Evolutionary conservation across 768 basidiomycete species (phyloP).

Genomic region (Leccinum imitatum): DNA sequence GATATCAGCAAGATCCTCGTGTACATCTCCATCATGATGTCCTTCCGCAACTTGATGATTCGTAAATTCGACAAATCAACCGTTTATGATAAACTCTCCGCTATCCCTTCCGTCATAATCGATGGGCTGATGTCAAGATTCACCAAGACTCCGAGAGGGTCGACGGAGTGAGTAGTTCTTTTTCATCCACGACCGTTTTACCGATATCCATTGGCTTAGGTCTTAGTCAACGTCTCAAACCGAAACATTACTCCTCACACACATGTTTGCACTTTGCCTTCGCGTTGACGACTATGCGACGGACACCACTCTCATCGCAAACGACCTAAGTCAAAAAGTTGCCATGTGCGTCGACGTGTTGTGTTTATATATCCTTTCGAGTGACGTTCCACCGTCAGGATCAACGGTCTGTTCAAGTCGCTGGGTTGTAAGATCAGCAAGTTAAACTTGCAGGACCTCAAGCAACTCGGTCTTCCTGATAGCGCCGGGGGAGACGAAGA

Average conservation of each 20-base stretch:
- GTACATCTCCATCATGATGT: slow-evolving; percentile 82
- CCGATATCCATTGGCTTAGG: slow-evolving; percentile 26
- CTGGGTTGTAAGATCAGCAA: slow-evolving; percentile 74
- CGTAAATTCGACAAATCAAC: slow-evolving; percentile 48
- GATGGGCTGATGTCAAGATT: slow-evolving; percentile 79
- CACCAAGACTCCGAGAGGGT: slow-evolving; percentile 70
- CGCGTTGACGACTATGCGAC: slow-evolving; percentile 75
- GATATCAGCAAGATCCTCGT: slow-evolving; percentile 64
- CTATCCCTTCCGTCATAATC: slow-evolving; percentile 61
- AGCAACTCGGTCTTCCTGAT: slow-evolving; percentile 64
- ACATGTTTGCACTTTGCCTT: slow-evolving; percentile 81
- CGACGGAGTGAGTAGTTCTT: slow-evolving; percentile 50
- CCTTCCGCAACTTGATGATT: slow-evolving; percentile 52
- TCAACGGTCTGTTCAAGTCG: slow-evolving; percentile 71
- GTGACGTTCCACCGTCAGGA: slow-evolving; percentile 34
- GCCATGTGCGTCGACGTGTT: slow-evolving; percentile 52
- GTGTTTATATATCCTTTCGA: background rate
- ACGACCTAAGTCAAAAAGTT: slow-evolving; percentile 67
- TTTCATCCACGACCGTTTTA: background rate
- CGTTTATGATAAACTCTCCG: slow-evolving; percentile 54
- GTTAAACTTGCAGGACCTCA: slow-evolving; percentile 60
- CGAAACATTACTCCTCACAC: slow-evolving; percentile 69
- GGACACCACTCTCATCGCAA: slow-evolving; percentile 64
- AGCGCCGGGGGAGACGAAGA: slow-evolving; percentile 59
- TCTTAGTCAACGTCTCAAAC: slow-evolving; percentile 62